These are phyloP conservation scores for Emydomyces testavorans DNA, from an alignment of 2,329 filamentous ascomycete species.

Conservation along the genomic window DNA sequence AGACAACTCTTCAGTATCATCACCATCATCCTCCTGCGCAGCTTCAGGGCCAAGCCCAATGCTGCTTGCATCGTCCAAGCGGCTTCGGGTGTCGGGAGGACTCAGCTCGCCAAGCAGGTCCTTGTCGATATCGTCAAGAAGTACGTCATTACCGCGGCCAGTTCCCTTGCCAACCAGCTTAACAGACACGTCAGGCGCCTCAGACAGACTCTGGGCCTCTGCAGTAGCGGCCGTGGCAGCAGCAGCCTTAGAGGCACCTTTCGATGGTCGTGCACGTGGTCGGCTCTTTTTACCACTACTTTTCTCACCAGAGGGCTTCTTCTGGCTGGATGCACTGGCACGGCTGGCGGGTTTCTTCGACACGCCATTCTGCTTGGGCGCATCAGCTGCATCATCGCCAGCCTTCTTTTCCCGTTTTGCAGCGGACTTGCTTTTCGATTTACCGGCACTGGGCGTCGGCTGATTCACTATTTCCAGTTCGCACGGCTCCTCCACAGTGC, in stretches of 20 bases:
- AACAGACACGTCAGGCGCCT: background rate
- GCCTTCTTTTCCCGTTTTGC: slow-evolving; percentile 9
- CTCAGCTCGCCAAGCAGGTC: slow-evolving; percentile 8
- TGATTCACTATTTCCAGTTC: slow-evolving; percentile 7
- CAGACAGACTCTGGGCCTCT: background rate
- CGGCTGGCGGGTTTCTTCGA: background rate
- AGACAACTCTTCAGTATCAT: slow-evolving; percentile 12
- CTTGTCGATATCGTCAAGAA: slow-evolving; percentile 10
- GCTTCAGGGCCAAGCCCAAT: background rate
- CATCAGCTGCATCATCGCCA: background rate
- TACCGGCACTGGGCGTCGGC: background rate
- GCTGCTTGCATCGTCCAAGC: slow-evolving; percentile 7
- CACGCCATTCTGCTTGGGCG: background rate
- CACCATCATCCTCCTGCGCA: background rate
- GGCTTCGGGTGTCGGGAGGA: slow-evolving; percentile 3
- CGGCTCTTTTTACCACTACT: background rate
- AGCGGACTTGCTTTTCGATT: slow-evolving; percentile 1
- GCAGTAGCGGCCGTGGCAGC: background rate
- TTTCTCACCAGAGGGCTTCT: background rate
- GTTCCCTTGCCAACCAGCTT: background rate
- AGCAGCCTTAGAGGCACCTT: background rate
- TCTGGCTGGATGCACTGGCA: background rate
- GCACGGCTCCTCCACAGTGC: background rate
- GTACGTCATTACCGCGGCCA: background rate
- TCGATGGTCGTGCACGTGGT: slow-evolving; percentile 1